Evolutionary conservation across 768 basidiomycete species (phyloP).

Genomic region (Scleroderma citrinum): DNA sequence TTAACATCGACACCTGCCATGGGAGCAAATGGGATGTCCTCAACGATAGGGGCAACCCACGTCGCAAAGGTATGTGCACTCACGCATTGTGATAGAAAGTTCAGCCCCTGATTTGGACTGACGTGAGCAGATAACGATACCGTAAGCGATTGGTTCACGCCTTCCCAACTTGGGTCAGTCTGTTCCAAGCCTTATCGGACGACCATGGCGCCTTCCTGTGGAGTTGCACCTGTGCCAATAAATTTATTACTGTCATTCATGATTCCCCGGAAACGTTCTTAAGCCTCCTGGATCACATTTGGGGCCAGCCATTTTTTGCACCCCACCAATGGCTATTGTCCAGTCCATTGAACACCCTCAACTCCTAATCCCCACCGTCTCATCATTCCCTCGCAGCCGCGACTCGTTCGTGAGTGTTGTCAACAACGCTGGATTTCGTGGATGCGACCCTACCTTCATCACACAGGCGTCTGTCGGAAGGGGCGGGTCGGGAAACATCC

Average conservation of each 20-base stretch:
- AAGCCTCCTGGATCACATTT: constrained; percentile 1
- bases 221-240: not conserved
- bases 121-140: constrained; percentile 15
- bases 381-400: not conserved
- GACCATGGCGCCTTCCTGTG: not conserved
- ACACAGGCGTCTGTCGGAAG: constrained; percentile 17
- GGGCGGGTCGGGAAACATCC: constrained; percentile 20
- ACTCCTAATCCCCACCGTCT: not conserved
- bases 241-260: not conserved
- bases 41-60: not conserved
- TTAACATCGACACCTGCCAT: too few species aligned
- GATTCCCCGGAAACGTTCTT: constrained; percentile 12
- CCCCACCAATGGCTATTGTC: not conserved
- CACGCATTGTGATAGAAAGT: not conserved
- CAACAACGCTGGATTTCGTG: not conserved
- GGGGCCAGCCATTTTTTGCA: not conserved
- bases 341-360: not conserved
- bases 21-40: too few species aligned
- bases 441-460: not conserved
- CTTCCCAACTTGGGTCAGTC: not conserved
- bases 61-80: not conserved
- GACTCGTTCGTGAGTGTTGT: constrained; percentile 14
- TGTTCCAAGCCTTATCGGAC: constrained; percentile 2
- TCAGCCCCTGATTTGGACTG: constrained; percentile 1
- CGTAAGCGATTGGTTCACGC: constrained; percentile 7